Evolutionary conservation across 768 basidiomycete species (phyloP).

Genomic region (Lentinula detonsa): DNA sequence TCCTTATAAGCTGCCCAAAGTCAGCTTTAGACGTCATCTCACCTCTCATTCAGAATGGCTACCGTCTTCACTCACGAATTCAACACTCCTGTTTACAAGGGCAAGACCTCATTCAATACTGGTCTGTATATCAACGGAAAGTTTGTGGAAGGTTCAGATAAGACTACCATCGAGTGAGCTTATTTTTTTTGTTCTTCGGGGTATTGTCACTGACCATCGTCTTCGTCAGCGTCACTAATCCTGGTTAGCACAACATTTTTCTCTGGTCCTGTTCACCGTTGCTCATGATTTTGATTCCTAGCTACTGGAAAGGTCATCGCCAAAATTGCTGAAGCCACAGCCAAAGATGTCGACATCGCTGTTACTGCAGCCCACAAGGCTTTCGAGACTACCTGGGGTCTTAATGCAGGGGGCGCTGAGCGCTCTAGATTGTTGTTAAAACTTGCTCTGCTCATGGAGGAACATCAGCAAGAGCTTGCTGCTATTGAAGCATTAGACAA

Average conservation of each 20-base stretch:
- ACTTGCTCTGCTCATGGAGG: slow-evolving; percentile 43
- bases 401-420: slow-evolving; percentile 28
- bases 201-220: slow-evolving; percentile 6
- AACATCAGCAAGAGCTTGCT: slow-evolving; percentile 34
- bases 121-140: slow-evolving; percentile 71
- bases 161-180: slow-evolving; percentile 59
- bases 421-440: slow-evolving; percentile 33
- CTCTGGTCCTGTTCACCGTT: neutral
- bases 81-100: slow-evolving; percentile 37
- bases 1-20: neutral
- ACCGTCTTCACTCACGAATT: slow-evolving; percentile 21
- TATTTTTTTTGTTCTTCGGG: slow-evolving; percentile 14
- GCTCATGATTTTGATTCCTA: slow-evolving; percentile 19
- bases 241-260: slow-evolving; percentile 16
- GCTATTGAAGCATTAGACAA: slow-evolving; percentile 43
- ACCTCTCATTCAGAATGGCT: neutral
- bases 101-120: slow-evolving; percentile 36
- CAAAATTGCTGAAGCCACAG: slow-evolving; percentile 42
- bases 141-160: slow-evolving; percentile 50
- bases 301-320: slow-evolving; percentile 54
- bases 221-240: slow-evolving; percentile 44
- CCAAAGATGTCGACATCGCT: slow-evolving; percentile 60
- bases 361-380: slow-evolving; percentile 55
- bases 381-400: slow-evolving; percentile 30
- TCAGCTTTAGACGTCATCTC: neutral